Evolutionary conservation across 1,139 yeast genomes (phyloP).

Genomic region (Suhomyces anneliseae): DNA sequence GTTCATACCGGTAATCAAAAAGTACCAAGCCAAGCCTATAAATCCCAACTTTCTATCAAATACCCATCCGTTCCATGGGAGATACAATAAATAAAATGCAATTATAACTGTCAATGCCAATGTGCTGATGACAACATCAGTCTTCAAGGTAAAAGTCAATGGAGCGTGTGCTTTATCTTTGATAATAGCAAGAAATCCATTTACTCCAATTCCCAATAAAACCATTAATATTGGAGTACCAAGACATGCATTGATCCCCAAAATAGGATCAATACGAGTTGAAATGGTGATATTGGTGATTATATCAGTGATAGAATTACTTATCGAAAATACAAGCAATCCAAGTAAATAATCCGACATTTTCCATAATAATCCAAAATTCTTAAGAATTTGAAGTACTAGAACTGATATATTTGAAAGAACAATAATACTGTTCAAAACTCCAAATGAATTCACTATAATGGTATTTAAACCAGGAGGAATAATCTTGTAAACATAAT

Average conservation of each 20-base stretch:
- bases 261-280: slow-evolving; percentile 32
- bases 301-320: slow-evolving; percentile 44
- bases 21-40: slow-evolving; percentile 12
- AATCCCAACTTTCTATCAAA: slow-evolving; percentile 35
- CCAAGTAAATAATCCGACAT: slow-evolving; percentile 45
- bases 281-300: slow-evolving; percentile 42
- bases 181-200: slow-evolving; percentile 26
- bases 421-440: slow-evolving; percentile 28
- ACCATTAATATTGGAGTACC: slow-evolving; percentile 44
- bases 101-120: slow-evolving; percentile 28
- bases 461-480: slow-evolving; percentile 1
- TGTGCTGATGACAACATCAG: slow-evolving; percentile 28
- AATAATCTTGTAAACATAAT: slow-evolving; percentile 1
- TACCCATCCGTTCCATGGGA: slow-evolving; percentile 38
- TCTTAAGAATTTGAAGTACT: slow-evolving; percentile 34
- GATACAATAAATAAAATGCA: slow-evolving; percentile 25
- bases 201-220: slow-evolving; percentile 41
- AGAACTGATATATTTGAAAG: slow-evolving; percentile 30
- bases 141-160: slow-evolving; percentile 26
- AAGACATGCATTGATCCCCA: slow-evolving; percentile 43
- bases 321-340: slow-evolving; percentile 38
- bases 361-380: slow-evolving; percentile 37
- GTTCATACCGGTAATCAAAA: slow-evolving; percentile 12
- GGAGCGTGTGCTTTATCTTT: slow-evolving; percentile 14
- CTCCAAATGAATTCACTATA: slow-evolving; percentile 24